Evolutionary conservation across 1,284 basidiomycete species (phyloP), one percentile per base, ranked within the genome.

Genomic region (Austroboletus olivaceoglutinosus): DNA sequence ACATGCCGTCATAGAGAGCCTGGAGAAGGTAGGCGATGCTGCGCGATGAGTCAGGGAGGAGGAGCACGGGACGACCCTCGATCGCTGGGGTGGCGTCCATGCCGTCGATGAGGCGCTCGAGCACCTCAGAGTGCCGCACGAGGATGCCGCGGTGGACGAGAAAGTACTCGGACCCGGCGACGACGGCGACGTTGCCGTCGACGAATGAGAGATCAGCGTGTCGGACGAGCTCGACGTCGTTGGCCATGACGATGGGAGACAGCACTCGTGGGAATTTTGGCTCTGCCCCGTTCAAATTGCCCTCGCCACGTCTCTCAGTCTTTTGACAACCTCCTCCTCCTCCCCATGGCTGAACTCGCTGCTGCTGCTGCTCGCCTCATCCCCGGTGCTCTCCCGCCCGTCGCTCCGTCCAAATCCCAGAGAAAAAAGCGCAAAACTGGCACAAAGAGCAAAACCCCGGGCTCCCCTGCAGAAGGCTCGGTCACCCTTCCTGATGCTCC

Each of bases 361-460:
- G 44, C 74, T 38, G 44, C 74, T 38, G 58, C 70, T 37, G 66
- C 74, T 30, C 85, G 87, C 52, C 64, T 84, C 54, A 76, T 91
- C 44, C 89, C 89, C 18, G 89, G 88, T 43, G 89, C 89, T 15
- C 86, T 82, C 47, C 81, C 83, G 2, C 80, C 83, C 25, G 58
- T 75, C 12, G 68, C 79, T 0, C 56, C 72, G 4, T 76, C 83
- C 29, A 89, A 87, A 64, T 72, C 79, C 1, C 78, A 83, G 38
- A 83, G 78, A 71, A 91, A 86, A 69, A 88, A 85, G 69, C 81
- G 83, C 68, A 86, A 81, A 69, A 61, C 74, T 5, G 65, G 57
- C 42, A 64, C 64, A 22, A 81, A 80, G 57, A 64, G 68, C 45
- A 76, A 75, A 55, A 64, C 72, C 16, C 63, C 64, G 15, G 70